These are phyloP conservation scores for Phaseolus coccineus DNA, from an alignment of 331 rosid genomes.

Conservation along the genomic window DNA sequence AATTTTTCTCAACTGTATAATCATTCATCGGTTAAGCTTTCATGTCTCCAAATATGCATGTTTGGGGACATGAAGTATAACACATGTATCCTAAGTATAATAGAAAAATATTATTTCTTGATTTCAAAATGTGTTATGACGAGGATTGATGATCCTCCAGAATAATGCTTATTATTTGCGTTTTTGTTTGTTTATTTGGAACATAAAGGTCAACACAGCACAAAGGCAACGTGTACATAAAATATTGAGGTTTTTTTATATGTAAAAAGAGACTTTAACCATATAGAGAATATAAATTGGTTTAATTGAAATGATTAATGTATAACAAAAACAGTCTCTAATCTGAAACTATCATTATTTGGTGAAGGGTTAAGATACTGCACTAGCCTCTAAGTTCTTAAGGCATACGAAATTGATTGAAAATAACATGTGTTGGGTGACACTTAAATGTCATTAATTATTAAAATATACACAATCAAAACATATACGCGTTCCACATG, in stretches of 20 bases:
- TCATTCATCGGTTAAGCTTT: constrained; percentile 34
- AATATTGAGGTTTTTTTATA: not conserved
- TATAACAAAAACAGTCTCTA: not conserved
- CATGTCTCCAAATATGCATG: constrained; percentile 25
- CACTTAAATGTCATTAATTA: constrained; percentile 20
- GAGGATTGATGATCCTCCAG: not conserved
- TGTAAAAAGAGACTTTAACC: not conserved
- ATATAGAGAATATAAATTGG: not conserved
- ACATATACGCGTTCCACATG: not conserved
- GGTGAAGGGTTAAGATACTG: not conserved
- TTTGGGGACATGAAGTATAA: not conserved
- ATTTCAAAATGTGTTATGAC: constrained; percentile 1
- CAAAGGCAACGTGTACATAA: not conserved
- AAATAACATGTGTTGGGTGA: constrained; percentile 24
- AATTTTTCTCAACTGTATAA: too few relatives aligned
- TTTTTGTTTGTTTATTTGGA: not conserved
- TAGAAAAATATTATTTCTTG: not conserved
- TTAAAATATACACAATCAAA: constrained; percentile 2
- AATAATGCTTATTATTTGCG: not conserved
- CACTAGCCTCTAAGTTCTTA: constrained; percentile 1
- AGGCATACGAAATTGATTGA: constrained; percentile 22
- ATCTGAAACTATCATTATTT: constrained; percentile 5
- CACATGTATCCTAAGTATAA: not conserved
- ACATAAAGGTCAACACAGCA: not conserved
- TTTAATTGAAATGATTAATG: not conserved